These are phyloP conservation scores for Durio zibethinus DNA, from an alignment of 345 rosid genomes.

Conservation along the genomic window DNA sequence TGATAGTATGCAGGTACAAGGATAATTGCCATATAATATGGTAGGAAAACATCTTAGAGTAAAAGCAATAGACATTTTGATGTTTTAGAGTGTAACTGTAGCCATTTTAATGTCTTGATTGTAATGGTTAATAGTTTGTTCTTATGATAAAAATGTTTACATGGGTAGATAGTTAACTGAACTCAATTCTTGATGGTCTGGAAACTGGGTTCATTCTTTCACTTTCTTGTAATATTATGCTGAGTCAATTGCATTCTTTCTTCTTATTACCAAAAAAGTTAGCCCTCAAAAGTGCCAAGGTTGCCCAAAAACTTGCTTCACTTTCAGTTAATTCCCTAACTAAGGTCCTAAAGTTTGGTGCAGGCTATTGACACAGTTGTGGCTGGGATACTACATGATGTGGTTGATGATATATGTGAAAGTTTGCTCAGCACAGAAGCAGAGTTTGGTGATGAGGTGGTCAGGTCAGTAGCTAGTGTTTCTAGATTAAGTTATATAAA, in stretches of 20 bases:
- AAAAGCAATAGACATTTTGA: neutral
- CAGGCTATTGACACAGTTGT: slow-evolving; percentile 70
- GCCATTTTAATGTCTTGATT: neutral
- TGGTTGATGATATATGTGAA: slow-evolving; percentile 54
- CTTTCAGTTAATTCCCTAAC: neutral
- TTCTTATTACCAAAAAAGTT: neutral
- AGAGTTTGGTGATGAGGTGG: slow-evolving; percentile 67
- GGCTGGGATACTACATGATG: slow-evolving; percentile 72
- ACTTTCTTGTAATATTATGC: neutral
- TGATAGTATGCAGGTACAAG: neutral
- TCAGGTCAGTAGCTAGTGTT: slow-evolving; percentile 59
- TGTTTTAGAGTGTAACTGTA: neutral
- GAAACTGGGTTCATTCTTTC: neutral
- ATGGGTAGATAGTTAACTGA: neutral
- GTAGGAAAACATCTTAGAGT: neutral
- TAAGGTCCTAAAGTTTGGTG: slow-evolving; percentile 10
- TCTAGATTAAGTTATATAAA: slow-evolving; percentile 64
- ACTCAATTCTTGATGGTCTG: neutral
- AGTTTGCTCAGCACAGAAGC: slow-evolving; percentile 42
- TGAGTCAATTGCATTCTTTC: neutral
- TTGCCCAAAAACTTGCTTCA: neutral
- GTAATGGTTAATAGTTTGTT: neutral
- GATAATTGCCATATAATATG: neutral
- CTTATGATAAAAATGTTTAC: neutral
- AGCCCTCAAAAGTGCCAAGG: neutral